Evolutionary conservation across 2,329 filamentous ascomycete genomes (phyloP).

Genomic region (Colletotrichum phormii): DNA sequence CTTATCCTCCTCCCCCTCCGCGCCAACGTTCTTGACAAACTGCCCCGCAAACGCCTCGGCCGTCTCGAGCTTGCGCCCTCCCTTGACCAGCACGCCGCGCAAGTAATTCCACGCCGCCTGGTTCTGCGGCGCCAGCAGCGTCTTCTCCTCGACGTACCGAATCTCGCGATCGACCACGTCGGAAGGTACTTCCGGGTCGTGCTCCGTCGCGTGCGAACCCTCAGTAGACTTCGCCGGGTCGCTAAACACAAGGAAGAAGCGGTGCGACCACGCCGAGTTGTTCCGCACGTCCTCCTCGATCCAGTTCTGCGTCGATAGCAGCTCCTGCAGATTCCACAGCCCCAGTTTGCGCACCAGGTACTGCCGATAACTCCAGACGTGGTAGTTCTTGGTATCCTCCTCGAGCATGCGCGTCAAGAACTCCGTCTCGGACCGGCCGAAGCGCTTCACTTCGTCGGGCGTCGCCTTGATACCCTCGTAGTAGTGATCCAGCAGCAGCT

Average conservation of each 20-base stretch:
- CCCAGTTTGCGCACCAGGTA: slow-evolving; percentile 73
- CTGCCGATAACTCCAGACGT: slow-evolving; percentile 97
- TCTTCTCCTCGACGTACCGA: slow-evolving; percentile 77
- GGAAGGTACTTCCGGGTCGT: slow-evolving; percentile 68
- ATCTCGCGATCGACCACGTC: slow-evolving; percentile 80
- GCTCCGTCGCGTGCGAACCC: slow-evolving; percentile 60
- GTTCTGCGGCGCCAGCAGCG: slow-evolving; percentile 88
- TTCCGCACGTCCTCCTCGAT: slow-evolving; percentile 88
- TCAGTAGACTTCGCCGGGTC: slow-evolving; percentile 63
- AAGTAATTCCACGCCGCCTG: slow-evolving; percentile 96
- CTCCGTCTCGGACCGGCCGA: slow-evolving; percentile 74
- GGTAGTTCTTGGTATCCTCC: slow-evolving; percentile 95
- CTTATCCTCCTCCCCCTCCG: slow-evolving; percentile 53
- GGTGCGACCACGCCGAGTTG: slow-evolving; percentile 97
- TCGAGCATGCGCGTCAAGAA: slow-evolving; percentile 87
- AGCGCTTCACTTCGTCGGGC: slow-evolving; percentile 61
- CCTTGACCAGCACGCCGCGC: slow-evolving; percentile 78
- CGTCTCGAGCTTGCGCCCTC: slow-evolving; percentile 60
- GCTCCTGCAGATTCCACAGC: slow-evolving; percentile 77
- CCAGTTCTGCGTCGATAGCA: slow-evolving; percentile 77
- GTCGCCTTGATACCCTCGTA: slow-evolving; percentile 68
- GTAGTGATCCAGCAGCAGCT: slow-evolving; percentile 72
- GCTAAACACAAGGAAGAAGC: slow-evolving; percentile 91
- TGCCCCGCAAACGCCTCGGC: slow-evolving; percentile 61
- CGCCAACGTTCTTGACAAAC: slow-evolving; percentile 62